Base-by-base conservation (phyloP, 805 yeast species). In the Schizosaccharomyces osmophilus region DNA sequence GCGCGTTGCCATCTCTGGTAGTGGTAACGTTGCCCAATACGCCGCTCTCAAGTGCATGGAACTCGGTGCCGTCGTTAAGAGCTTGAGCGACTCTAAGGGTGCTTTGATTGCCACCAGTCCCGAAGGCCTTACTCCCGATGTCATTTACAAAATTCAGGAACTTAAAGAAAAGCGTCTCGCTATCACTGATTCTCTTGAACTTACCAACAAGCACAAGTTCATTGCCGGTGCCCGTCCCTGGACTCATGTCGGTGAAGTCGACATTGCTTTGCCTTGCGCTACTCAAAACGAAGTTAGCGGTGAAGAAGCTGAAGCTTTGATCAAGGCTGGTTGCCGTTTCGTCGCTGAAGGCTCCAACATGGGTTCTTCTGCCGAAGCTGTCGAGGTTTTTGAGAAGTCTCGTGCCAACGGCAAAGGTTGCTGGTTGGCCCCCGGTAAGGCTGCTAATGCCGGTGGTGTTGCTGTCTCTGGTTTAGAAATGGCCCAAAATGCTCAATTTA, bases 401-500 rank as follows among this genome's bases (percentile, higher is more conserved):
- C 61, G 64, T 45, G 29, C 60, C 22, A 55, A 65, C 19, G 65
- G 69, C 60, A 64, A 63, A 42, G 77, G 81, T 64, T 86, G 88
- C 75, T 90, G 98, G 98, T 90, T 89, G 77, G 97, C 95, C 70
- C 97, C 97, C 73, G 97, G 97, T 77, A 90, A 90, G 82, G 97
- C 97, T 68, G 90, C 97, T 71, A 90, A 90, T 83, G 85, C 94
- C 78, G 98, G 97, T 78, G 98, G 98, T 83, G 98, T 90, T 69
- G 95, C 96, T 63, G 97, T 89, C 63, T 87, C 96, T 63, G 97
- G 97, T 72, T 81, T 90, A 67, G 98, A 90, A 80, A 93, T 90
- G 98, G 97, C 97, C 66, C 98, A 90, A 79, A 93, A 90, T 86
- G 87, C 97, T 63, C 94, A 85, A 73, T 85, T 97, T 79, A 81